phyloP scores from a whole-genome alignment of 352 stramenopile species.

The Halophytophthora batemanensis region DNA sequence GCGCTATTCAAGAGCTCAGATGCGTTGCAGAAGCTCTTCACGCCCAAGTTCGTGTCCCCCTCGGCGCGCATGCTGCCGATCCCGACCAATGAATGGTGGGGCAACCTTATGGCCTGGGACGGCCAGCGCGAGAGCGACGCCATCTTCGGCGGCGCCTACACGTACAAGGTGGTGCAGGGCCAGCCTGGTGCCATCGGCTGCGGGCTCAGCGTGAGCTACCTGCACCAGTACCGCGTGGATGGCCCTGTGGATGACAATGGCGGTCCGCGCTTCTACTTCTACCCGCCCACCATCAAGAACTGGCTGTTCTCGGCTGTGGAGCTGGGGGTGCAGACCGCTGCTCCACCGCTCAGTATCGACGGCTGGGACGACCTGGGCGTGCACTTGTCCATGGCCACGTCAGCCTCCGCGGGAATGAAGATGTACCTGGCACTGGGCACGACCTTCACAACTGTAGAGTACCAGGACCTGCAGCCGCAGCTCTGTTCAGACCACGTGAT shows the following conservation, averaged over 20 bases:
- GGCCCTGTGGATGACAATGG: conserved; percentile 74
- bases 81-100: conserved; percentile 85
- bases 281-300: conserved; percentile 70
- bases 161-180: conserved; percentile 46
- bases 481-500: conserved; percentile 65
- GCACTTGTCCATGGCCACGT: conserved; percentile 46
- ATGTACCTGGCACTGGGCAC: conserved; percentile 70
- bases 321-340: conserved; percentile 15
- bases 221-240: conserved; percentile 68
- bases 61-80: conserved; percentile 32
- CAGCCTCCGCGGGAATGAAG: conserved; percentile 28
- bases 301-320: conserved; percentile 65
- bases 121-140: conserved; percentile 59
- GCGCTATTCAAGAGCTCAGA: conserved; percentile 45
- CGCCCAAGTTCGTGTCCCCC: conserved; percentile 38
- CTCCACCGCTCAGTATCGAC: conserved; percentile 41
- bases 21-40: conserved; percentile 47
- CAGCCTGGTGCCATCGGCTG: conserved; percentile 32
- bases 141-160: conserved; percentile 71
- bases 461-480: conserved; percentile 59
- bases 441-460: conserved; percentile 75
- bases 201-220: conserved; percentile 63
- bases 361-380: conserved; percentile 77
- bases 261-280: conserved; percentile 85
- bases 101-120: conserved; percentile 72